phyloP scores from a whole-genome alignment of 2,329 filamentous ascomycete species.

The Chrysoporthe puriensis region DNA sequence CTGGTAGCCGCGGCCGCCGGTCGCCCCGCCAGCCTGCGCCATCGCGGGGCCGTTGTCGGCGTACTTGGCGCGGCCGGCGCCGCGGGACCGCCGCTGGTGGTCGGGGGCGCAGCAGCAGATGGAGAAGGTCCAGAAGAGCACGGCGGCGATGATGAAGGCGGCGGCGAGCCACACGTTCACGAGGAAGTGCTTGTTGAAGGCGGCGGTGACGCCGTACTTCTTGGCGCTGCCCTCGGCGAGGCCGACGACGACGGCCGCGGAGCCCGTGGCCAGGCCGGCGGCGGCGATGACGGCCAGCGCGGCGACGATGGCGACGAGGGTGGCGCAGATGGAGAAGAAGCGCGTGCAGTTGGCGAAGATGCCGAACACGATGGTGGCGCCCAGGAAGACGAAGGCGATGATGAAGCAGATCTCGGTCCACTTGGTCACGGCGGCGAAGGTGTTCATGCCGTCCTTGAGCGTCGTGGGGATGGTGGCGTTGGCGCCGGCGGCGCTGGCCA shows the following conservation, averaged over 20 bases:
- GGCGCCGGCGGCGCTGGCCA: conserved; percentile 51
- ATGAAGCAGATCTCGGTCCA: conserved; percentile 86
- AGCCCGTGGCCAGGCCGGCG: conserved; percentile 73
- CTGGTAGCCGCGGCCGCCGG: conserved; percentile 36
- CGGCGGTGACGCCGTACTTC: conserved; percentile 70
- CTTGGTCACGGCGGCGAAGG: conserved; percentile 73
- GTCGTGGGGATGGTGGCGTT: conserved; percentile 69
- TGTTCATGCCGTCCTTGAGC: conserved; percentile 68
- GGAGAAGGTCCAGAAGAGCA: conserved; percentile 89
- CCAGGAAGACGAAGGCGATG: conserved; percentile 71
- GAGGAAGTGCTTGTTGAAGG: conserved; percentile 71
- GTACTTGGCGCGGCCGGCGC: conserved; percentile 37
- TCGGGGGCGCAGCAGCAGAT: conserved; percentile 87
- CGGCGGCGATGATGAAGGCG: conserved; percentile 73
- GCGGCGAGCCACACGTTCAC: conserved; percentile 77
- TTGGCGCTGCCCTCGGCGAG: conserved; percentile 69
- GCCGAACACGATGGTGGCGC: conserved; percentile 74
- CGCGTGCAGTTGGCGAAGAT: conserved; percentile 83
- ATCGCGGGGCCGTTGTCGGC: conserved; percentile 54
- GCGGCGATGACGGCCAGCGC: conserved; percentile 63
- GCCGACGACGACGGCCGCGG: conserved; percentile 71
- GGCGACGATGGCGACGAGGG: conserved; percentile 57
- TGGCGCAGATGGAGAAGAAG: conserved; percentile 78
- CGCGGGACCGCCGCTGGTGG: conserved; percentile 37
- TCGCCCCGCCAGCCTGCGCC: conserved; percentile 33